These are phyloP conservation scores for Candida albicans DNA, from an alignment of 1,139 yeast species.

Conservation along the genomic window DNA sequence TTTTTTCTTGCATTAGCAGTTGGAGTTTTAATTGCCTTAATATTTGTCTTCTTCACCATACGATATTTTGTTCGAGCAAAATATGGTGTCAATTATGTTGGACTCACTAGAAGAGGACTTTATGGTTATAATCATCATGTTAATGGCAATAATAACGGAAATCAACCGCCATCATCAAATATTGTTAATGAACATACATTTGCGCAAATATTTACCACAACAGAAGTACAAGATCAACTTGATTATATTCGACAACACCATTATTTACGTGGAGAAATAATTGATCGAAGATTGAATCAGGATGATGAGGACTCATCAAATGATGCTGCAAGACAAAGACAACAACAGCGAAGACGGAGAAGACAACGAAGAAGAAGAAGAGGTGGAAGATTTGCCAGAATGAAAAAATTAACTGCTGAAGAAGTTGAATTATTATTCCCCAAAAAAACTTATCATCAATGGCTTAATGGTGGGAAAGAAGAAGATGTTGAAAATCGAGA, in stretches of 20 bases:
- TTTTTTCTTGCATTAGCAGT: slow-evolving; percentile 63
- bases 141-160: not conserved
- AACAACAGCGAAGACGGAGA: slow-evolving; percentile 9
- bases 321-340: not conserved
- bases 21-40: slow-evolving; percentile 56
- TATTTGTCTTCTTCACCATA: slow-evolving; percentile 58
- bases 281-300: slow-evolving; percentile 25
- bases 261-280: slow-evolving; percentile 30
- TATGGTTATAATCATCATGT: not conserved
- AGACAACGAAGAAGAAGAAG: slow-evolving; percentile 24
- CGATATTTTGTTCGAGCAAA: slow-evolving; percentile 58
- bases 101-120: slow-evolving; percentile 19
- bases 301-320: not conserved
- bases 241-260: slow-evolving; percentile 36
- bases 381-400: slow-evolving; percentile 42
- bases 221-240: slow-evolving; percentile 38
- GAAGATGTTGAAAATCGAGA: slow-evolving; percentile 34
- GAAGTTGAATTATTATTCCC: slow-evolving; percentile 73
- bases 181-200: slow-evolving; percentile 8
- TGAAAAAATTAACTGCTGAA: slow-evolving; percentile 54
- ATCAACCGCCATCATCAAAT: not conserved
- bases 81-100: slow-evolving; percentile 54
- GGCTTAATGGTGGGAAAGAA: slow-evolving; percentile 61
- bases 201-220: slow-evolving; percentile 12
- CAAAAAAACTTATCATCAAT: slow-evolving; percentile 55